A percentile compares a stretch with the other conserved stretches of the same genome.
phyloP scores from a whole-genome alignment of 2,329 filamentous ascomycete genomes.

The Curvularia eragrostidis region DNA sequence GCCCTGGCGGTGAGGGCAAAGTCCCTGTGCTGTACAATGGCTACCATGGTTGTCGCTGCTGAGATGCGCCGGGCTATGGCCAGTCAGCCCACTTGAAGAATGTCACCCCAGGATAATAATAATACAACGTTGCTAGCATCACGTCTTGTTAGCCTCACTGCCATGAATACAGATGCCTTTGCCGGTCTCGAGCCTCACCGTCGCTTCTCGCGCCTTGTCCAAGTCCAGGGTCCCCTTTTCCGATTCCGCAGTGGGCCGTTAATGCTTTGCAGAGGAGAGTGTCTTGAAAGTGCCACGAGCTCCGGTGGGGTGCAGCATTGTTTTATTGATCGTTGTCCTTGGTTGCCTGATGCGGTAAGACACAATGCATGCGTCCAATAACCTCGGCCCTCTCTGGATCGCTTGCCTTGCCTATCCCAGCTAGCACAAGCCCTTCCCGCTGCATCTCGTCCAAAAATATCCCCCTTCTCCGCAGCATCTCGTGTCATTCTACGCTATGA shows the following conservation, averaged over 20 bases:
- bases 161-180: not conserved
- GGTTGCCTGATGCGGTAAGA: conserved; percentile 30
- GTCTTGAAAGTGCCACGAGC: conserved; percentile 19
- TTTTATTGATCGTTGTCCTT: conserved; percentile 42
- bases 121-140: not conserved
- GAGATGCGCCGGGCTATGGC: conserved; percentile 1
- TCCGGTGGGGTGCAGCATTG: conserved; percentile 21
- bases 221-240: not conserved
- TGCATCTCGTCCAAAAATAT: conserved; percentile 44
- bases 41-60: not conserved
- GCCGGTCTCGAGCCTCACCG: conserved; percentile 2
- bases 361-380: conserved; percentile 41
- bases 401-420: conserved; percentile 25
- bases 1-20: conserved; percentile 2
- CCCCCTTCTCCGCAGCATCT: conserved; percentile 33
- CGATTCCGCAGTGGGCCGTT: not conserved
- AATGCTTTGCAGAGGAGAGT: conserved; percentile 1
- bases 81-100: not conserved
- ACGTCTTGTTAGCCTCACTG: not conserved
- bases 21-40: not conserved
- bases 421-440: conserved; percentile 29
- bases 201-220: not conserved
- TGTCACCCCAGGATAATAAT: too few species aligned
- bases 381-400: conserved; percentile 36
- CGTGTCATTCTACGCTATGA: conserved; percentile 41